Percentiles rank a stretch among this genome's conserved stretches.
Conservation (phyloP, 306 rosid genomes). For the Gillenia trifoliata region DNA sequence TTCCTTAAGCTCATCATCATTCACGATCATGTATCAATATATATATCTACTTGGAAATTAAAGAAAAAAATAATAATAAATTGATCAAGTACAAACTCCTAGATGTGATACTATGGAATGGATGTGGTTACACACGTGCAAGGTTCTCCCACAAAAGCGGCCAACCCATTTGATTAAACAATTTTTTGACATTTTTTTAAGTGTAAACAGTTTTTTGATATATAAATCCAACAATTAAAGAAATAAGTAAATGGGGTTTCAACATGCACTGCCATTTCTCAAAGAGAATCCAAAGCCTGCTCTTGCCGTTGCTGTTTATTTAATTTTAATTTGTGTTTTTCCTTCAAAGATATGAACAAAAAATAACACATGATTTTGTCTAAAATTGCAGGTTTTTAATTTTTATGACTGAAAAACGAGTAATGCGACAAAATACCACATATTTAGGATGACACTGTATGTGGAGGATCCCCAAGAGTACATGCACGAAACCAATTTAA, state of each 20-base stretch:
- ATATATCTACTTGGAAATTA: too few relatives aligned
- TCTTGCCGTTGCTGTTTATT: not conserved
- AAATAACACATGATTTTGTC: slow-evolving; percentile 12
- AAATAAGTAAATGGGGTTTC: not conserved
- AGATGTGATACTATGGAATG: not conserved
- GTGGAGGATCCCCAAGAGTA: not conserved
- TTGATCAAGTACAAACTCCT: not conserved
- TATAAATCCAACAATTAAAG: not conserved
- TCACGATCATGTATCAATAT: not conserved
- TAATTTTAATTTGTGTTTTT: not conserved
- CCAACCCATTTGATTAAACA: not conserved
- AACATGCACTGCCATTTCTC: not conserved
- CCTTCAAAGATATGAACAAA: not conserved
- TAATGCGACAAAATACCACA: not conserved
- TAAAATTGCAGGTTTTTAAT: not conserved
- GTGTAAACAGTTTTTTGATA: not conserved
- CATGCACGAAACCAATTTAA: not conserved
- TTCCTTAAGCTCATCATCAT: not conserved
- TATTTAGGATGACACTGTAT: not conserved
- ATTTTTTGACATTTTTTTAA: too few relatives aligned
- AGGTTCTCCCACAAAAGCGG: not conserved
- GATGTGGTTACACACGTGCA: slow-evolving; percentile 22
- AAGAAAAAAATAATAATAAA: not conserved
- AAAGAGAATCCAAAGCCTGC: slow-evolving; percentile 26
- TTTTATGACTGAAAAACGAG: not conserved